A percentile compares a stretch with the other conserved stretches of the same genome.
These are phyloP conservation scores for Glonium stellatum DNA, from an alignment of 495 filamentous ascomycete species.

Conservation along the genomic window DNA sequence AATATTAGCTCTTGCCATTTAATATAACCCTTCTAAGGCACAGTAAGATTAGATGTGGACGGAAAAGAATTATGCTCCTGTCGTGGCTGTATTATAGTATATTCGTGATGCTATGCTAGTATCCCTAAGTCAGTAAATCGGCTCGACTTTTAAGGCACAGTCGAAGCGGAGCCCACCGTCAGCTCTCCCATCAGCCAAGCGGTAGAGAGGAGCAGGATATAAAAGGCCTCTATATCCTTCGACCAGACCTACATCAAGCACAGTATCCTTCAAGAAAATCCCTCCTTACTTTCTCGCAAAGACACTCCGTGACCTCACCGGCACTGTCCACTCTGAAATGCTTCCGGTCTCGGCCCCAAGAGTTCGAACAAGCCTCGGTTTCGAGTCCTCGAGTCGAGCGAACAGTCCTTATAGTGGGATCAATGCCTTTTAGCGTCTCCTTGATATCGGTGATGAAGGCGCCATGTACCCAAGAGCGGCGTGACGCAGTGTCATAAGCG, in stretches of 20 bases:
- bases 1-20: background rate
- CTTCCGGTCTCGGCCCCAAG: background rate
- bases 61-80: background rate
- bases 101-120: background rate
- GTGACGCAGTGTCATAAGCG: background rate
- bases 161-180: background rate
- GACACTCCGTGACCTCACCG: background rate
- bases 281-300: background rate
- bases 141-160: background rate
- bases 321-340: background rate
- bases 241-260: background rate
- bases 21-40: background rate
- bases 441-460: background rate
- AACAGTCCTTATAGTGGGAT: background rate
- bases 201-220: slow-evolving; percentile 1
- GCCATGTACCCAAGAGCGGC: background rate
- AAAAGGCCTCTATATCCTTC: background rate
- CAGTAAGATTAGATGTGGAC: background rate
- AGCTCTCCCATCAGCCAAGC: slow-evolving; percentile 1
- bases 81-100: background rate
- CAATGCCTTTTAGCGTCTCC: background rate
- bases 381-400: background rate
- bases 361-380: background rate
- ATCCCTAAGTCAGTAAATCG: background rate
- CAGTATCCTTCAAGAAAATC: background rate